phyloP scores from a whole-genome alignment of 208 protist species.

The Leishmania turanica region DNA sequence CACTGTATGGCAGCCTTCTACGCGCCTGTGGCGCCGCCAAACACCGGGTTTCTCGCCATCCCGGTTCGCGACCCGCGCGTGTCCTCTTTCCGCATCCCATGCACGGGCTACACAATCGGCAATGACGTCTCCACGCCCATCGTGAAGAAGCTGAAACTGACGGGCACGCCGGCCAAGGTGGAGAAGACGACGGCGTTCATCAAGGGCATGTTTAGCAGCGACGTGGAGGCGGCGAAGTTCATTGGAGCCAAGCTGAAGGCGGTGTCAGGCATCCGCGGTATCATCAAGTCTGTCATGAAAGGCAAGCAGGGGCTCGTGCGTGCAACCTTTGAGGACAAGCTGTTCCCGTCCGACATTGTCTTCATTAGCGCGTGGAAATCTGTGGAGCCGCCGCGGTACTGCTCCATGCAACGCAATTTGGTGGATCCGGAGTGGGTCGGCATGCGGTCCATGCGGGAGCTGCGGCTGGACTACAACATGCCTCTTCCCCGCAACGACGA shows the following conservation, averaged over 20 bases:
- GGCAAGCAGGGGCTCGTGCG: constrained; percentile 94
- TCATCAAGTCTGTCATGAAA: constrained; percentile 98
- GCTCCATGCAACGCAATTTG: constrained; percentile 95
- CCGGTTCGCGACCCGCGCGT: constrained; percentile 65
- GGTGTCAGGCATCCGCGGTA: constrained; percentile 98
- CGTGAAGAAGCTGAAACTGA: constrained; percentile 99
- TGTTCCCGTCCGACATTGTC: constrained; percentile 98
- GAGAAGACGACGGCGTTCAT: constrained; percentile 99
- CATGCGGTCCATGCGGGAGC: constrained; percentile 89
- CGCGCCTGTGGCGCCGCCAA: constrained; percentile 95
- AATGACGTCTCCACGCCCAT: constrained; percentile 93
- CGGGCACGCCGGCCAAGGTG: constrained; percentile 96
- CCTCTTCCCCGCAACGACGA: constrained; percentile 55
- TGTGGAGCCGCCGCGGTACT: constrained; percentile 95
- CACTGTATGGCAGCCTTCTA: constrained; percentile 99
- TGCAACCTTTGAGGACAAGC: constrained; percentile 99
- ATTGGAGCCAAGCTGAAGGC: constrained; percentile 98
- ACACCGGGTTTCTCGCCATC: constrained; percentile 97
- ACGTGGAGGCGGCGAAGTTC: constrained; percentile 98
- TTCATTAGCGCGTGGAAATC: constrained; percentile 98
- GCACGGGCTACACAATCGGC: constrained; percentile 97
- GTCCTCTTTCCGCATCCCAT: constrained; percentile 93
- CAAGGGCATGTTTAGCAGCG: constrained; percentile 95
- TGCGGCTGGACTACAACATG: constrained; percentile 73
- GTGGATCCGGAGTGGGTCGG: constrained; percentile 86